Base-by-base conservation (phyloP, 345 rosid genomes). In the Kernera saxatilis region DNA sequence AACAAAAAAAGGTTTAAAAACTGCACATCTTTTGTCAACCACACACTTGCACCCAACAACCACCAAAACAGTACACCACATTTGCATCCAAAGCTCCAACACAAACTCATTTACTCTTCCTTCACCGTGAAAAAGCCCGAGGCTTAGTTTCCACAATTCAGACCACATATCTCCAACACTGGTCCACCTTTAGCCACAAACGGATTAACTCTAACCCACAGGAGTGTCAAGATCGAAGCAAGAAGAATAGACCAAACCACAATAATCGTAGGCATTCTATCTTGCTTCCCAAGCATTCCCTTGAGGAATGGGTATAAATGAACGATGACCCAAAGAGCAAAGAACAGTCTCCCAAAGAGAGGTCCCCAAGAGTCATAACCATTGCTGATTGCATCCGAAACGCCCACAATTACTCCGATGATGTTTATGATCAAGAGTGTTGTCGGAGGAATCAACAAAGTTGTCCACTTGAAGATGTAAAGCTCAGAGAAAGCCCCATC, bases 361-460 rank as follows among this genome's bases (percentile, higher is more conserved):
- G 98, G 98, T 8, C 98, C 95, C 98, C 98, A 92, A 0, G 95
- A 90, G 78, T 93, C 97, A 32, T 93, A 93, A 25, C 98, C 98
- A 4, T 93, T 93, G 72, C 89, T 93, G 67, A 93, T 93, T 14
- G 98, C 98, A 35, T 93, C 95, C 0, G 98, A 88, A 53, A 93
- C 39, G 8, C 98, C 98, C 0, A 92, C 96, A 19, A 92, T 82
- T 1, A 90, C 98, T 41, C 98, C 95, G 0, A 90, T 73, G 11
- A 93, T 78, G 79, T 93, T 93, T 35, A 90, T 88, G 70, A 93
- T 84, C 83, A 93, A 51, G 70, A 93, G 83, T 3, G 97, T 93
- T 4, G 77, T 87, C 8, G 98, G 98, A 33, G 98, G 93, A 78
- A 88, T 76, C 67, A 93, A 76, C 50, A 93, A 72, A 1, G 97